These are phyloP conservation scores for Cryptococcus maquisensis DNA, from an alignment of 1,284 basidiomycete genomes.

Conservation along the genomic window DNA sequence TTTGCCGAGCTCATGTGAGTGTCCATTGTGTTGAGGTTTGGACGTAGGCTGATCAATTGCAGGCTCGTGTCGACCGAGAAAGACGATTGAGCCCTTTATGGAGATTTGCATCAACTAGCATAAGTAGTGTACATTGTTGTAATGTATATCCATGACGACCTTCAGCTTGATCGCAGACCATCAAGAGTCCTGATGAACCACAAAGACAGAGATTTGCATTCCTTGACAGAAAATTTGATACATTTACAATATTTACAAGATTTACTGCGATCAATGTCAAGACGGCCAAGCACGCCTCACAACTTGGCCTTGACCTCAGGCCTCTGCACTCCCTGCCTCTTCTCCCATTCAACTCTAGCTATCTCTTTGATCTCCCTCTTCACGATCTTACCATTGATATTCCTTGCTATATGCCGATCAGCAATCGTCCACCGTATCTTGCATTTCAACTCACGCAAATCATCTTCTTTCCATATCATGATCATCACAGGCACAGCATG, in stretches of 20 bases:
- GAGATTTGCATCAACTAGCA: background rate
- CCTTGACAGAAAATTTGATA: background rate
- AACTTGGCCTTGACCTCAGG: slow-evolving; percentile 7
- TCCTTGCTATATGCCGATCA: slow-evolving; percentile 18
- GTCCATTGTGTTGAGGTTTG: background rate
- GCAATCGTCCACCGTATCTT: slow-evolving; percentile 1
- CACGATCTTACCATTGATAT: slow-evolving; percentile 36
- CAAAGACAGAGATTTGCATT: background rate
- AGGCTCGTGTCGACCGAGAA: slow-evolving; percentile 6
- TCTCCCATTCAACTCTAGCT: slow-evolving; percentile 25
- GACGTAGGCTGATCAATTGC: background rate
- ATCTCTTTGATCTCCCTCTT: slow-evolving; percentile 30
- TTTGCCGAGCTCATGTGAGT: slow-evolving; percentile 44
- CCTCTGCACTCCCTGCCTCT: background rate
- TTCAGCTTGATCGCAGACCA: background rate
- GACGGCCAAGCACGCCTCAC: background rate
- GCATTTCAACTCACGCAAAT: slow-evolving; percentile 23
- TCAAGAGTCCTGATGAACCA: background rate
- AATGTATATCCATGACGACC: background rate
- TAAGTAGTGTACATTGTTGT: background rate
- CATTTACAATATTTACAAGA: no score
- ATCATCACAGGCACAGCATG: slow-evolving; percentile 28
- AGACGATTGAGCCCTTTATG: background rate
- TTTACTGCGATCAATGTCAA: no score
- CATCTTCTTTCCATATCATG: slow-evolving; percentile 13